Conservation (phyloP, 768 basidiomycete species). For the Boletus insuetus region DNA sequence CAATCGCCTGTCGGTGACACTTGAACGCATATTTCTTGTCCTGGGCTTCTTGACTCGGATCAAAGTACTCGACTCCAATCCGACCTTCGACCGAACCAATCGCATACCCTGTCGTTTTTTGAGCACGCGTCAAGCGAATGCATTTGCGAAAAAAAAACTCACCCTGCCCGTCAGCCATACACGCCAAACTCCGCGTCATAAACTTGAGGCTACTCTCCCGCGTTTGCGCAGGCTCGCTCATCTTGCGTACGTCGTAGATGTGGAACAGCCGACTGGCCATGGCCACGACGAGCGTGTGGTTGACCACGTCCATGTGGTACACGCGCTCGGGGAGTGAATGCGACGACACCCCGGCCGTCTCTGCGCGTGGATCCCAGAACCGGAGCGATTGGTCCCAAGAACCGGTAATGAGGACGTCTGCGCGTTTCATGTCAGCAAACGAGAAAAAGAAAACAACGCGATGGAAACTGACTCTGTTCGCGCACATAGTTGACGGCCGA, state of each 20-base stretch:
- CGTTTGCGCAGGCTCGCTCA: constrained; percentile 71
- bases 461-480: constrained; percentile 44
- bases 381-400: constrained; percentile 92
- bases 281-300: constrained; percentile 81
- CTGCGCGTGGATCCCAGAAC: constrained; percentile 79
- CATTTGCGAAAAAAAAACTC: constrained; percentile 7
- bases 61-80: constrained; percentile 97
- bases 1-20: constrained; percentile 88
- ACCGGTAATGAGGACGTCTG: constrained; percentile 77
- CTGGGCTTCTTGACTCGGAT: constrained; percentile 72
- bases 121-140: too few species aligned
- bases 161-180: constrained; percentile 94
- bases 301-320: constrained; percentile 78
- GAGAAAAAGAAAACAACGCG: background rate
- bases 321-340: constrained; percentile 78
- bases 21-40: constrained; percentile 88
- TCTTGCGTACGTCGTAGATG: constrained; percentile 83
- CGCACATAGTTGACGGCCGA: constrained; percentile 71
- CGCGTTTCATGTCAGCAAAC: background rate
- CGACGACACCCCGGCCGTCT: constrained; percentile 52
- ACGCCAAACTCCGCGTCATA: constrained; percentile 87
- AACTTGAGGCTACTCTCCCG: constrained; percentile 94
- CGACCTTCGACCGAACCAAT: constrained; percentile 93
- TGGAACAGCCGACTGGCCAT: constrained; percentile 90
- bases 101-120: constrained; percentile 61